Conservation (phyloP, 2,329 filamentous ascomycete genomes). For the Ilyonectria robusta region DNA sequence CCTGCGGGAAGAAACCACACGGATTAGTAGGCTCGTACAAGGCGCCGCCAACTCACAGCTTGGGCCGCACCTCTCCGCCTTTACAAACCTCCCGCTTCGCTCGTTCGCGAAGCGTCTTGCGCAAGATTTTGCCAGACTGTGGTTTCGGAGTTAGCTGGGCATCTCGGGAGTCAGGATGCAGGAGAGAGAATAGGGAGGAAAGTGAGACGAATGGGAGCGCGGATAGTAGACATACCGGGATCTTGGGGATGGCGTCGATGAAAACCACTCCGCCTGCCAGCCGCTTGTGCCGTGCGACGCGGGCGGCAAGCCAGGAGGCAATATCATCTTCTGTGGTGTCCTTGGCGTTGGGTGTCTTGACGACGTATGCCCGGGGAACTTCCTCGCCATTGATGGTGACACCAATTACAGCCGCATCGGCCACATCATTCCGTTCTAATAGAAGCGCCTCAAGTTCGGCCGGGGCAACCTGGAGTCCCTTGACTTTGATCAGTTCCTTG, state of each 20-base stretch:
- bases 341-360: slow-evolving; percentile 49
- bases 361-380: slow-evolving; percentile 74
- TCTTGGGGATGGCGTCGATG: slow-evolving; percentile 73
- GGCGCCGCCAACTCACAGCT: slow-evolving; percentile 47
- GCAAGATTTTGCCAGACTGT: slow-evolving; percentile 77
- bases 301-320: slow-evolving; percentile 72
- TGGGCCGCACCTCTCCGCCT: slow-evolving; percentile 49
- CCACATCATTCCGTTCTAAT: slow-evolving; percentile 60
- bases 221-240: slow-evolving; percentile 60
- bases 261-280: slow-evolving; percentile 80
- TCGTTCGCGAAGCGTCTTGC: slow-evolving; percentile 70
- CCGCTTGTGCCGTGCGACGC: slow-evolving; percentile 76
- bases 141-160: slow-evolving; percentile 26
- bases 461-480: slow-evolving; percentile 71
- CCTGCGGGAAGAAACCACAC: slow-evolving; percentile 31
- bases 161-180: background rate
- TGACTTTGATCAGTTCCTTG: slow-evolving; percentile 76
- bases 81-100: slow-evolving; percentile 67
- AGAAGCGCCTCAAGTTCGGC: slow-evolving; percentile 62
- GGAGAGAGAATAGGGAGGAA: background rate
- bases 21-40: slow-evolving; percentile 43
- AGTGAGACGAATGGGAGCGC: background rate
- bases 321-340: slow-evolving; percentile 62
- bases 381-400: slow-evolving; percentile 69
- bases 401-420: slow-evolving; percentile 77